These are phyloP conservation scores for Castanea sativa DNA, from an alignment of 306 rosid species.

Conservation along the genomic window DNA sequence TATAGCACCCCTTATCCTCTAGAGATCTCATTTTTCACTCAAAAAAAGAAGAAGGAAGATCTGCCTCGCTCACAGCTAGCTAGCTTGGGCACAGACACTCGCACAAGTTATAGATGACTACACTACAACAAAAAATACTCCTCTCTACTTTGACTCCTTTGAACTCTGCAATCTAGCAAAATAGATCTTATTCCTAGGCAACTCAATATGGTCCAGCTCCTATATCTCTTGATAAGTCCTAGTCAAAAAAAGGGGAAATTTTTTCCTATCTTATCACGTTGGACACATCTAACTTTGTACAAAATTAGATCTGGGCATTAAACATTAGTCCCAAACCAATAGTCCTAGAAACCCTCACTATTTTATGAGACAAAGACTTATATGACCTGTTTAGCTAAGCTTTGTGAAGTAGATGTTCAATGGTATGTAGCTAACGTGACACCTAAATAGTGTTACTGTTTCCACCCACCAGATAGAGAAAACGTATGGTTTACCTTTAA, in stretches of 20 bases:
- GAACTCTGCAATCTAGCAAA: background rate
- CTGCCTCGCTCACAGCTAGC: background rate
- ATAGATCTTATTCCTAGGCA: background rate
- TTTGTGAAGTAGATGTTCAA: background rate
- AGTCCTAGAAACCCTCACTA: conserved; percentile 12
- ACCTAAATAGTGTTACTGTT: background rate
- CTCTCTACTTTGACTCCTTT: background rate
- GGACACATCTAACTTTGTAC: background rate
- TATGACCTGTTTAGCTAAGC: background rate
- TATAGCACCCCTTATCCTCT: conserved; percentile 71
- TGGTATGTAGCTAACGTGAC: background rate
- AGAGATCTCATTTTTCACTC: conserved; percentile 64
- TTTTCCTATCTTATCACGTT: background rate
- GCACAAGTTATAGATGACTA: background rate
- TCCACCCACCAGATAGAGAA: background rate
- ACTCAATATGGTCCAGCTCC: conserved; percentile 25
- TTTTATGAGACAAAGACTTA: background rate
- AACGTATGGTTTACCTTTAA: background rate
- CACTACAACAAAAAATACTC: background rate
- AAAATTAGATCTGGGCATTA: conserved; percentile 16
- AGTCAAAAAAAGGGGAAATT: background rate
- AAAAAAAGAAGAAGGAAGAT: background rate
- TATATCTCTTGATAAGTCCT: background rate
- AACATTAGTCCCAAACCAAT: conserved; percentile 15
- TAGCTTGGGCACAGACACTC: background rate